These are phyloP conservation scores for Phycomyces blakesleeanus DNA, from an alignment of 192 early-diverging fungal species.

Conservation along the genomic window DNA sequence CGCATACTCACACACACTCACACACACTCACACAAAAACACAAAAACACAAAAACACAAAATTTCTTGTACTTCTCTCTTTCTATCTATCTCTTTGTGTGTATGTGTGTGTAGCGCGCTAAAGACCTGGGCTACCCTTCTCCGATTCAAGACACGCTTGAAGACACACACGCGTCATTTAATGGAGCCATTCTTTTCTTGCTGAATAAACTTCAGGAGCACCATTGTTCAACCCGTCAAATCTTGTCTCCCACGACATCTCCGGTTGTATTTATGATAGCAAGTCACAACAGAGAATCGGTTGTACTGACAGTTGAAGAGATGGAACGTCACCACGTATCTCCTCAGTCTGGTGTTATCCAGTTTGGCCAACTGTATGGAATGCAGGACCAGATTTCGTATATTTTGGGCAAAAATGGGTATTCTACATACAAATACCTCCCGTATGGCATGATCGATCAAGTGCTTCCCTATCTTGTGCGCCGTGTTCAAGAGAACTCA, in stretches of 20 bases:
- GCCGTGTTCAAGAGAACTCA: slow-evolving; percentile 93
- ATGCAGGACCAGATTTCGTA: slow-evolving; percentile 93
- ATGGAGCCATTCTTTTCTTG: slow-evolving; percentile 70
- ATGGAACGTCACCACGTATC: slow-evolving; percentile 60
- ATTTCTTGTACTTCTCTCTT: too few relatives aligned
- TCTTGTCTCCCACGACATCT: slow-evolving; percentile 17
- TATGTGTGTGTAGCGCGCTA: slow-evolving; percentile 57
- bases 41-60: too few relatives aligned
- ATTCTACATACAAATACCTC: slow-evolving; percentile 88
- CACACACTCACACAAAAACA: too few relatives aligned
- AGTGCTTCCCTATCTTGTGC: slow-evolving; percentile 89
- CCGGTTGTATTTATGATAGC: slow-evolving; percentile 82
- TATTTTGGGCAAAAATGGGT: slow-evolving; percentile 70
- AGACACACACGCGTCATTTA: slow-evolving; percentile 84
- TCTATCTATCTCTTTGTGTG: too few relatives aligned
- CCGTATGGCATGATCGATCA: slow-evolving; percentile 88
- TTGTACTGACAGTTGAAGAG: slow-evolving; percentile 54
- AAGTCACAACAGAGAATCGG: slow-evolving; percentile 84
- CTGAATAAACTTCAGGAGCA: slow-evolving; percentile 54
- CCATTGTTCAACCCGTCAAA: slow-evolving; percentile 15
- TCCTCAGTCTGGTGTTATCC: slow-evolving; percentile 56
- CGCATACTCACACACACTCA: too few relatives aligned
- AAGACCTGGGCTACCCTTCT: slow-evolving; percentile 61
- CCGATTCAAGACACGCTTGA: slow-evolving; percentile 80
- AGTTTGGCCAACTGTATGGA: slow-evolving; percentile 92